phyloP scores from a whole-genome alignment of 305 asterid genomes.

The Solanum hybrid region DNA sequence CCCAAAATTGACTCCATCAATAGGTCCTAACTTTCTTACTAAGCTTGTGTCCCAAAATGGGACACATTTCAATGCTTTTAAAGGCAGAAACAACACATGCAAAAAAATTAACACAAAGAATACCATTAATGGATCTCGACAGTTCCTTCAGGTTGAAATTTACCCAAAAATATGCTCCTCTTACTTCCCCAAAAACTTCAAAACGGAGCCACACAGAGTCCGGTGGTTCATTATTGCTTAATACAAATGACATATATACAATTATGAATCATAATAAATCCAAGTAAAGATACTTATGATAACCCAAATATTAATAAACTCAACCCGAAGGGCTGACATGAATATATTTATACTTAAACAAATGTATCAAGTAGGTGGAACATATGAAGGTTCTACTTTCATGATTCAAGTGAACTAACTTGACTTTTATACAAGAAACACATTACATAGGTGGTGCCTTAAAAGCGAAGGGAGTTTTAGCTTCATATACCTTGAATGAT shows the following conservation, averaged over 20 bases:
- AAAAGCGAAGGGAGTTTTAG: neutral
- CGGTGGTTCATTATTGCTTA: neutral
- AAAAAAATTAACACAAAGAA: neutral
- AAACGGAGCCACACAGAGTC: neutral
- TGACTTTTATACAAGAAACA: neutral
- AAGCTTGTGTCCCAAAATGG: neutral
- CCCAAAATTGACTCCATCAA: neutral
- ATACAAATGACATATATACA: neutral
- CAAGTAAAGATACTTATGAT: neutral
- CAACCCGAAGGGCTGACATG: neutral
- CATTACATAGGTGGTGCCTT: neutral
- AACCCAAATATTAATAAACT: neutral
- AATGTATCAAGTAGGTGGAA: neutral
- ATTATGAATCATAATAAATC: neutral
- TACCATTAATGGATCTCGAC: neutral
- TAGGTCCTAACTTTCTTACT: neutral
- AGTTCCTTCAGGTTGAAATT: neutral
- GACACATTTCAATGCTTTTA: neutral
- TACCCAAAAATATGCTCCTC: neutral
- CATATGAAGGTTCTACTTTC: neutral
- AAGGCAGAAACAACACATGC: neutral
- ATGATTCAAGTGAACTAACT: neutral
- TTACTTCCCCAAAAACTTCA: neutral
- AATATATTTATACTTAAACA: neutral
- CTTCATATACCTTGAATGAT: neutral